Evolutionary conservation across 306 rosid species (phyloP).

Genomic region (Prunus kanzakura): DNA sequence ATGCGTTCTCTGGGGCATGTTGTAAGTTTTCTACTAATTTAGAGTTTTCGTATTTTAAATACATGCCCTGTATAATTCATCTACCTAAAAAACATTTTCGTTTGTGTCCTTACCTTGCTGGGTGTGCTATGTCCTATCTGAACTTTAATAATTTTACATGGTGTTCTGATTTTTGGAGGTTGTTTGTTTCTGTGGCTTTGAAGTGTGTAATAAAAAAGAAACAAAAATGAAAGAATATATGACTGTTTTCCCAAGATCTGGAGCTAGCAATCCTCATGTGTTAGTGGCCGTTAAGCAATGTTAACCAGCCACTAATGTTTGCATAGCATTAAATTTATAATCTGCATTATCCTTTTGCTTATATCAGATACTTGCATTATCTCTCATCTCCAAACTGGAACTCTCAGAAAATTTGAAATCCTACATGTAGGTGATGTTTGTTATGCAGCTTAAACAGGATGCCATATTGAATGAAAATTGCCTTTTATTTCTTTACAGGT

Average conservation of each 20-base stretch:
- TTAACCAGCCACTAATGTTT: neutral
- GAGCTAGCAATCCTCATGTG: neutral
- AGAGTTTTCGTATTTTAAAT: neutral
- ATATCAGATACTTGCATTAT: neutral
- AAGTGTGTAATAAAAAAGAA: neutral
- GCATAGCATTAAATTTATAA: too few species aligned
- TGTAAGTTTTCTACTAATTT: slow-evolving; percentile 55
- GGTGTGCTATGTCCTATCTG: slow-evolving; percentile 2
- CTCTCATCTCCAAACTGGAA: slow-evolving; percentile 16
- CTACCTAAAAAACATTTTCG: slow-evolving; percentile 8
- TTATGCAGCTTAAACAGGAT: slow-evolving; percentile 14
- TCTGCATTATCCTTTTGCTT: neutral
- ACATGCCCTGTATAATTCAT: slow-evolving; percentile 1
- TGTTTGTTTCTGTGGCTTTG: neutral
- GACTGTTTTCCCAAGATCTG: neutral
- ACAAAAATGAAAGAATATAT: neutral
- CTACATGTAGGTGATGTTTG: slow-evolving; percentile 10
- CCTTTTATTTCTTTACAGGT: slow-evolving; percentile 54
- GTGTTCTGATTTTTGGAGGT: neutral
- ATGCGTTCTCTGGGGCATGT: slow-evolving; percentile 96
- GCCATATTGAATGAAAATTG: slow-evolving; percentile 15
- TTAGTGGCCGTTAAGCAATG: neutral
- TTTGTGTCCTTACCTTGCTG: slow-evolving; percentile 10
- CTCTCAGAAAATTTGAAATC: neutral
- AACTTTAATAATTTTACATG: neutral